Base-by-base conservation (phyloP, 148 eudicot genomes). In the Fagopyrum esculentum region DNA sequence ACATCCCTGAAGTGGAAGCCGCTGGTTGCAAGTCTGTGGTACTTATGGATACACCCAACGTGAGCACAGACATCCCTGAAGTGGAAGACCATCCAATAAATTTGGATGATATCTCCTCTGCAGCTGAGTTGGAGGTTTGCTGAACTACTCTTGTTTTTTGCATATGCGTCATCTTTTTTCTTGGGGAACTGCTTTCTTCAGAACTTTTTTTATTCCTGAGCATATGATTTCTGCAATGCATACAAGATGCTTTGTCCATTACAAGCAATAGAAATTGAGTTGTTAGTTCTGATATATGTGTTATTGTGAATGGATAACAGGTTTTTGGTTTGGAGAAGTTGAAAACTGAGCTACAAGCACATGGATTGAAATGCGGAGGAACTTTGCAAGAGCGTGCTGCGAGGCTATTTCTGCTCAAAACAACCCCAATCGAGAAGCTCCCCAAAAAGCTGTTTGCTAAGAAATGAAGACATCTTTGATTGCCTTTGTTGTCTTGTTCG, bases 371-470 rank as follows among this genome's bases (percentile, higher is more conserved):
- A 80, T 95, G 99, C 78, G 99, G 99, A 69, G 99, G 99, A 69
- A 89, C 99, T 66, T 66, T 95, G 83, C 92, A 89, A 78, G 94
- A 92, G 83, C 97, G 99, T 45, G 99, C 99, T 63, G 90, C 91
- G 22, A 89, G 99, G 86, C 96, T 95, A 72, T 90, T 92, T 77
- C 88, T 95, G 77, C 92, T 92, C 46, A 95, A 92, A 84, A 90
- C 97, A 61, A 95, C 92, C 47, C 90, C 97, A 26, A 29, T 95
- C 40, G 99, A 92, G 79, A 92, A 77, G 93, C 89, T 95, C 69
- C 97, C 99, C 29, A 95, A 90, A 86, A 95, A 92, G 87, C 83
- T 92, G 59, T 82, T 95, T 73, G 99, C 97, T 44, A 95, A 92
- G 89, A 92, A 92, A 87, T 94, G 90, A 93, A 72, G 9, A 35